Evolutionary conservation across 495 filamentous ascomycete genomes (phyloP).

Genomic region (Neurospora sp.): DNA sequence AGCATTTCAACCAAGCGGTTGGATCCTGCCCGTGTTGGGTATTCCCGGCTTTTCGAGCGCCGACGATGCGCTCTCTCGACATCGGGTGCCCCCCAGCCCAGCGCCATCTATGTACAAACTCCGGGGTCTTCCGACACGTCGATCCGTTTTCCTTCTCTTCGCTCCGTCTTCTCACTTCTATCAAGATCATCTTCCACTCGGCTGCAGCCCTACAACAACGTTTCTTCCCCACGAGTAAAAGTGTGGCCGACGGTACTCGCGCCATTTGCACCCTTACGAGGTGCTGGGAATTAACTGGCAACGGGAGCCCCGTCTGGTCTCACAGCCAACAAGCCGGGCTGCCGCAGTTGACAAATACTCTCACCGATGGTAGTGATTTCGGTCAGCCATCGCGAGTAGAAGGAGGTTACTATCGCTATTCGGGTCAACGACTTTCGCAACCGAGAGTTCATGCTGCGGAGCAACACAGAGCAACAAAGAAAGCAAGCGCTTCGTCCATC

Average conservation of each 20-base stretch:
- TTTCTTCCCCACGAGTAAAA: neutral
- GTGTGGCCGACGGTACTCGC: neutral
- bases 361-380: too few species aligned
- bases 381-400: too few species aligned
- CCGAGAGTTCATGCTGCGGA: too few species aligned
- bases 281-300: neutral
- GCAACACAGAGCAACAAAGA: too few species aligned
- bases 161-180: neutral
- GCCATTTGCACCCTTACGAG: neutral
- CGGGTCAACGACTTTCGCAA: too few species aligned
- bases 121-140: neutral
- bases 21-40: fast-evolving
- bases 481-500: too few species aligned
- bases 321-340: too few species aligned
- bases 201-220: neutral
- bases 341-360: too few species aligned
- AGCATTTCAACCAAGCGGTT: neutral
- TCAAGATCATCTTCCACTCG: neutral
- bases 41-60: neutral
- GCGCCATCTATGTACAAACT: neutral
- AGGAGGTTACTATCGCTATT: too few species aligned
- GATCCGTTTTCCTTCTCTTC: neutral
- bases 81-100: neutral
- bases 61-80: neutral
- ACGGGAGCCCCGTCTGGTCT: neutral